Percentiles rank a stretch among this genome's conserved stretches.
phyloP scores from a whole-genome alignment of 2,329 filamentous ascomycete genomes.

The Sarocladiaceae sp. region DNA sequence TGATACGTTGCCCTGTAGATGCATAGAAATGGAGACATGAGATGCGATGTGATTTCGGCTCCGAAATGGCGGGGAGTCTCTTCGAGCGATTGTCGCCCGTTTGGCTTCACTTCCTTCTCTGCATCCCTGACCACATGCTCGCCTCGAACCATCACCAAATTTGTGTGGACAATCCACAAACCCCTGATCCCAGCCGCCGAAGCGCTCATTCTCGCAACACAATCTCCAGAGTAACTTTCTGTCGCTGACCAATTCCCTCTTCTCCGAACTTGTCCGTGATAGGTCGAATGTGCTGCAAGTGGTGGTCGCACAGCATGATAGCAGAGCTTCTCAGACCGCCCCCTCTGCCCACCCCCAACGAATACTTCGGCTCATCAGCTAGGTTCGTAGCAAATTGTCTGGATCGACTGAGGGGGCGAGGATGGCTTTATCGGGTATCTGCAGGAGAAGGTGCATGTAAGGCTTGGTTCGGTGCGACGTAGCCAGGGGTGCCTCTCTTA shows the following conservation, averaged over 20 bases:
- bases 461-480: neutral
- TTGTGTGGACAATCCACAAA: neutral
- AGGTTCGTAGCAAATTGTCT: neutral
- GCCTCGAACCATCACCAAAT: neutral
- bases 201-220: neutral
- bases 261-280: neutral
- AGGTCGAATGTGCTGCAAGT: neutral
- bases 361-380: too few relatives aligned
- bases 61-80: too few relatives aligned
- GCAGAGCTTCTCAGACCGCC: neutral
- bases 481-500: neutral
- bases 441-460: neutral
- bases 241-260: neutral
- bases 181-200: neutral
- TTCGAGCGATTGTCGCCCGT: too few relatives aligned
- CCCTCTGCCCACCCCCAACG: neutral
- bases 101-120: neutral
- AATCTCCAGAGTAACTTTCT: neutral
- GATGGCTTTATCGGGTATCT: neutral
- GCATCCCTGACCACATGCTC: neutral
- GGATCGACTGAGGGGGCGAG: neutral
- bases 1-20: too few relatives aligned
- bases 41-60: too few relatives aligned
- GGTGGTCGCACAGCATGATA: constrained; percentile 7
- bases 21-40: too few relatives aligned